phyloP scores from a whole-genome alignment of 2,329 filamentous ascomycete genomes.

The Epichloe uncinata region DNA sequence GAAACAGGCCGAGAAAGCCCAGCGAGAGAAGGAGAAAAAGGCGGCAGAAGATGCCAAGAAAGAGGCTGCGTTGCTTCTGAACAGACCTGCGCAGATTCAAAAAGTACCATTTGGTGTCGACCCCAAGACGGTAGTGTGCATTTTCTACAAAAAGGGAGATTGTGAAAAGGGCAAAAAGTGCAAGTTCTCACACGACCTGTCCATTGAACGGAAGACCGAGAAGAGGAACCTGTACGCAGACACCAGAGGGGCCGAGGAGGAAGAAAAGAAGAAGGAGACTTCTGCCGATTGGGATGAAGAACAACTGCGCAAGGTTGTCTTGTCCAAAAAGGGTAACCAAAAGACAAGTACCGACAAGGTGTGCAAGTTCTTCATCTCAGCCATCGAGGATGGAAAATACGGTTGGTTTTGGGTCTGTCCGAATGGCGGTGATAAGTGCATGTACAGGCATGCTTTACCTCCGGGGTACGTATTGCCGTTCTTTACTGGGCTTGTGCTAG shows the following conservation, averaged over 20 bases:
- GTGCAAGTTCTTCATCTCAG: conserved; percentile 96
- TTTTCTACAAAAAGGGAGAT: conserved; percentile 93
- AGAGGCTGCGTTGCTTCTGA: conserved; percentile 70
- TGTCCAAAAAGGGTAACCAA: conserved; percentile 96
- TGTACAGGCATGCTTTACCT: conserved; percentile 92
- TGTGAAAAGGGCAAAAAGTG: conserved; percentile 96
- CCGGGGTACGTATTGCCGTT: conserved; percentile 56
- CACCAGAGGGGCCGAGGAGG: conserved; percentile 53
- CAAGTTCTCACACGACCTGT: conserved; percentile 90
- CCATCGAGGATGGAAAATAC: conserved; percentile 96
- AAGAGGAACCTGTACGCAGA: conserved; percentile 91
- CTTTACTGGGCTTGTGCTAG: neutral
- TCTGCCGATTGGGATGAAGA: conserved; percentile 98
- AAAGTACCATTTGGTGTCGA: conserved; percentile 97
- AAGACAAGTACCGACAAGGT: conserved; percentile 92
- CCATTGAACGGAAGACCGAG: conserved; percentile 78
- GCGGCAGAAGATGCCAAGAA: conserved; percentile 74
- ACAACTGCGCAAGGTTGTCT: conserved; percentile 77
- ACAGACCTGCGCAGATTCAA: conserved; percentile 88
- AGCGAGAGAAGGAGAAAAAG: conserved; percentile 75
- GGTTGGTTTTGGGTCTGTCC: conserved; percentile 99
- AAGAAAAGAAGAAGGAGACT: conserved; percentile 77
- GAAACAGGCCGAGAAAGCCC: conserved; percentile 53
- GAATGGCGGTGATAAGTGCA: conserved; percentile 94
- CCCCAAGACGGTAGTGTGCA: conserved; percentile 91